Conservation (phyloP, 202 grass and related monocot genomes). For the Eragrostis tef region DNA sequence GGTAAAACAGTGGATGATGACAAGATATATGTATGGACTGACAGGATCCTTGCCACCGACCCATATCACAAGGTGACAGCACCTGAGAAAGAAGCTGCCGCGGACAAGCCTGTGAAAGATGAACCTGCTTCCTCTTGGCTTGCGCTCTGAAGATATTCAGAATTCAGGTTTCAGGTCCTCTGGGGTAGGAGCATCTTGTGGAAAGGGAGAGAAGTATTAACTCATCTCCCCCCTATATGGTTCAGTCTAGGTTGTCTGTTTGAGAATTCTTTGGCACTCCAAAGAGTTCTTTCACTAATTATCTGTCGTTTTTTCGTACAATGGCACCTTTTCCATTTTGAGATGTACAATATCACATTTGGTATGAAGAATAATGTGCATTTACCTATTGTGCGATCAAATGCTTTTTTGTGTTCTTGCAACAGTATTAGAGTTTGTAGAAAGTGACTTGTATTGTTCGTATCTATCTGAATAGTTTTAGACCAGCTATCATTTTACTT, state of each 20-base stretch:
- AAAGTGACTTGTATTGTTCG: no score
- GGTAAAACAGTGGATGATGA: neutral
- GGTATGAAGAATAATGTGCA: no score
- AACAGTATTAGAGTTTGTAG: no score
- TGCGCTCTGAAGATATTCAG: slow-evolving; percentile 17
- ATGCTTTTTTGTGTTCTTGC: no score
- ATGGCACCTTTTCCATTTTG: no score
- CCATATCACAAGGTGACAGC: slow-evolving; percentile 16
- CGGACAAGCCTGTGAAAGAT: neutral
- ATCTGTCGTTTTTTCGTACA: neutral
- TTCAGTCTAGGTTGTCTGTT: slow-evolving; percentile 1
- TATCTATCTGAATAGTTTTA: no score
- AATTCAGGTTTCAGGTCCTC: no score
- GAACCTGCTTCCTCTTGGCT: slow-evolving; percentile 38
- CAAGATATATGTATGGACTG: neutral
- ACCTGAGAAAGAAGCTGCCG: neutral
- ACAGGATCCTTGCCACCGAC: neutral
- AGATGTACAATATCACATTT: no score
- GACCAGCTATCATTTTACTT: no score
- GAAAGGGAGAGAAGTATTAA: neutral
- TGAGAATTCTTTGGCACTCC: slow-evolving; percentile 31
- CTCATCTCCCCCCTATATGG: neutral
- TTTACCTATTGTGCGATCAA: no score
- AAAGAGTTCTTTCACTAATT: slow-evolving; percentile 22
- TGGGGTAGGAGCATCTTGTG: neutral